phyloP scores from a whole-genome alignment of 2,329 filamentous ascomycete genomes.

The Microascus cirrosus region DNA sequence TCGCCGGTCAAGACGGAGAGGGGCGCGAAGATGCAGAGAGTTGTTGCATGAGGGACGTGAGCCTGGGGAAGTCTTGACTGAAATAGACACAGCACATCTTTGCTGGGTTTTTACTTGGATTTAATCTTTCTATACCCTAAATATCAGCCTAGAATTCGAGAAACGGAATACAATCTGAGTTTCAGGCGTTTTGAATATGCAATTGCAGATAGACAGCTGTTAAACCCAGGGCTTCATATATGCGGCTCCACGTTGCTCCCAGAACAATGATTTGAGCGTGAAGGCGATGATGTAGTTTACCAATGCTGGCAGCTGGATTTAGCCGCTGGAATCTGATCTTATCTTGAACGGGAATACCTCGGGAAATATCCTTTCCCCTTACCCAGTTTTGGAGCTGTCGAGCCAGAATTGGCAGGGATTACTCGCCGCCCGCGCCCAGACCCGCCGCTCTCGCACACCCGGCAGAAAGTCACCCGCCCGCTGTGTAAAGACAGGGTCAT shows the following conservation, averaged over 20 bases:
- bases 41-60: background rate
- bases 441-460: background rate
- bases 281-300: background rate
- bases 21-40: conserved; percentile 6
- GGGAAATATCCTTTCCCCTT: background rate
- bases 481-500: conserved; percentile 2
- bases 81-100: background rate
- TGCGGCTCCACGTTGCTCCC: too few species aligned
- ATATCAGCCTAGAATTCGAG: background rate
- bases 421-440: background rate
- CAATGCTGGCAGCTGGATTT: background rate
- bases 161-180: background rate
- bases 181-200: background rate
- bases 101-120: background rate
- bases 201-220: background rate
- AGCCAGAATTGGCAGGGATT: background rate
- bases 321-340: background rate
- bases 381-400: background rate
- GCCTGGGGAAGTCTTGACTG: background rate
- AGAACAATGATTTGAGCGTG: background rate
- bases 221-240: too few species aligned
- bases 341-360: background rate
- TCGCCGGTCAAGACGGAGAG: conserved; percentile 22
- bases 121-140: background rate
- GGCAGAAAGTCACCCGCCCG: conserved; percentile 4